Evolutionary conservation across 345 rosid species (phyloP), one percentile per base, ranked within the genome.

Genomic region (Theobroma cacao): DNA sequence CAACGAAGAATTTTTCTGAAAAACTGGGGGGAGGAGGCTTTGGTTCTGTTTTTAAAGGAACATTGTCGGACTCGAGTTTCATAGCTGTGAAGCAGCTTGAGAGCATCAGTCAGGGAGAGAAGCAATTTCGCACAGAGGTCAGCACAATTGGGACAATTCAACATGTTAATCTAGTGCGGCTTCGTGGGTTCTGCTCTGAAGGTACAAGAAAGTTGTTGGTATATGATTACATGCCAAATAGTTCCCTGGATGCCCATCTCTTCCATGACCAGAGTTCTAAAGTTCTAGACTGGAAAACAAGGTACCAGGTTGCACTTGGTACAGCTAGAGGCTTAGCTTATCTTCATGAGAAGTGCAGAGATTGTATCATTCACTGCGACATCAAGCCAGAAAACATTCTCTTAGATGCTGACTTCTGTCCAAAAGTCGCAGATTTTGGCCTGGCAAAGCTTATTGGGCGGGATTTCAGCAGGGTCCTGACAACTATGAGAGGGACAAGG

Each of bases 351-450:
- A 88, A 91, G 72, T 94, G 98, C 75, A 78, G 94, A 80, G 96
- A 93, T 60, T 90, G 97, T 79, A 94, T 94, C 79, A 93, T 94
- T 56, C 98, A 93, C 75, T 94, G 97, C 18, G 97, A 94, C 78
- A 87, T 94, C 30, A 94, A 93, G 84, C 98, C 98, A 0, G 97
- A 91, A 71, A 94, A 94, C 89, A 91, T 91, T 78, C 90, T 94
- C 62, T 68, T 93, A 36, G 97, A 89, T 61, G 82, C 87, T 9
- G 89, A 93, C 4, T 82, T 89, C 17, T 83, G 89, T 78, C 91
- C 98, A 4, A 93, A 93, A 86, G 94, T 94, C 41, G 91, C 97
- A 20, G 98, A 94, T 73, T 94, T 94, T 28, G 97, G 97, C 20
- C 81, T 94, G 66, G 94, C 98, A 24, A 93, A 94, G 89, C 91